Evolutionary conservation across 1,139 yeast species (phyloP).

Genomic region (Lodderomyces elongisporus): DNA sequence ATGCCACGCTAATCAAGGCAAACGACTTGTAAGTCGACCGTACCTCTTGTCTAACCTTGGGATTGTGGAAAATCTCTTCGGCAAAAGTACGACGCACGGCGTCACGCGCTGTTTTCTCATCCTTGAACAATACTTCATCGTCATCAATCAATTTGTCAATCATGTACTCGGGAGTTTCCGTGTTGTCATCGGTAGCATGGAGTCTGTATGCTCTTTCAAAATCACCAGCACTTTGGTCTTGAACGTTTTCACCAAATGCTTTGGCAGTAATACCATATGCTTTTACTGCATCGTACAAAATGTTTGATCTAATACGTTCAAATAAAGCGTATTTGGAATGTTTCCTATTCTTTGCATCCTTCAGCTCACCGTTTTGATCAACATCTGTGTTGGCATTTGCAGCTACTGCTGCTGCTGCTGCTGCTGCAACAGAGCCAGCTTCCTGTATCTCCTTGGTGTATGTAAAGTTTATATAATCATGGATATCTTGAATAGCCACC

Average conservation of each 20-base stretch:
- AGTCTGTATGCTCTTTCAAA: conserved; percentile 54
- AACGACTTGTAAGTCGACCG: conserved; percentile 64
- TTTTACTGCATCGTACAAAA: conserved; percentile 61
- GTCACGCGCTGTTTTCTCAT: conserved; percentile 59
- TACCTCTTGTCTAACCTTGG: conserved; percentile 71
- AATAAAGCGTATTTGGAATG: conserved; percentile 70
- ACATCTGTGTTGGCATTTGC: background rate
- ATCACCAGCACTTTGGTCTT: conserved; percentile 48
- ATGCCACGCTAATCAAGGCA: conserved; percentile 66
- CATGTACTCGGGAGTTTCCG: conserved; percentile 58
- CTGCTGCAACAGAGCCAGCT: background rate
- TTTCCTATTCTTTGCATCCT: conserved; percentile 37
- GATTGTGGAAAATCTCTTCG: conserved; percentile 77
- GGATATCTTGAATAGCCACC: conserved; percentile 82
- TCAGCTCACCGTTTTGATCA: background rate
- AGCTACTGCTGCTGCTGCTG: background rate
- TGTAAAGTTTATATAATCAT: conserved; percentile 77
- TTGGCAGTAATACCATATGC: conserved; percentile 76
- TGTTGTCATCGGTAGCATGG: conserved; percentile 72
- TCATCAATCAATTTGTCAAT: conserved; percentile 53
- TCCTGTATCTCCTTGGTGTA: conserved; percentile 65
- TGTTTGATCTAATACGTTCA: conserved; percentile 70
- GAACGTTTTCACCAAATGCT: conserved; percentile 79
- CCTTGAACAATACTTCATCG: conserved; percentile 53
- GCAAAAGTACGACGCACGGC: conserved; percentile 74